These are phyloP conservation scores for Penicillium longicatenatum DNA, from an alignment of 495 filamentous ascomycete species.

Conservation along the genomic window DNA sequence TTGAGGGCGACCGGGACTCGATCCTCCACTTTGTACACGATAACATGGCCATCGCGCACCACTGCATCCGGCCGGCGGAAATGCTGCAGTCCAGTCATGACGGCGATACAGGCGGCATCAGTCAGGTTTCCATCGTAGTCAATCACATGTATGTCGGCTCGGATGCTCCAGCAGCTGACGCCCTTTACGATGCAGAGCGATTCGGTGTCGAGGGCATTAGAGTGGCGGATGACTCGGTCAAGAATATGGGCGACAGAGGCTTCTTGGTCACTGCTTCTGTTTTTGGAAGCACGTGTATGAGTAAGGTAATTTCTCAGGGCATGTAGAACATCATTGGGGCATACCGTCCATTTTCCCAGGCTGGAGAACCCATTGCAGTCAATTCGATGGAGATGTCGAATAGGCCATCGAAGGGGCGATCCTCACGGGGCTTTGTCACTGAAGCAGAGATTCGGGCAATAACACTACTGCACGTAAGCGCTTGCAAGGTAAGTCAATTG, in stretches of 20 bases:
- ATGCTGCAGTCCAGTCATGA: constrained; percentile 84
- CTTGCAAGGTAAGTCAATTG: not conserved
- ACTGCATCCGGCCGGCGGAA: constrained; percentile 86
- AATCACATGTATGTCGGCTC: constrained; percentile 86
- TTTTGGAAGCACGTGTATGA: not conserved
- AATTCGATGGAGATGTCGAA: constrained; percentile 91
- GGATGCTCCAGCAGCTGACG: constrained; percentile 84
- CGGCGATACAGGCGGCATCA: constrained; percentile 80
- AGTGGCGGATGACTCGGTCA: constrained; percentile 90
- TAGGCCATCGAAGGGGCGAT: constrained; percentile 91
- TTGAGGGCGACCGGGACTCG: constrained; percentile 85
- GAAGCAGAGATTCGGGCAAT: constrained; percentile 84
- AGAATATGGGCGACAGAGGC: constrained; percentile 81
- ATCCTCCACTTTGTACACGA: constrained; percentile 79
- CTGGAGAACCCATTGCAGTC: constrained; percentile 87
- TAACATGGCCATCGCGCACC: constrained; percentile 78
- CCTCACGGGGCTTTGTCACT: constrained; percentile 77
- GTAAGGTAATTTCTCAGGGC: constrained; percentile 2
- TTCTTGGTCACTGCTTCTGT: constrained; percentile 74
- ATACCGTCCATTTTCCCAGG: constrained; percentile 83
- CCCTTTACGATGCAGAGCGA: constrained; percentile 91
- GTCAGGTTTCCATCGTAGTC: constrained; percentile 87
- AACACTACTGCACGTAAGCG: constrained; percentile 54
- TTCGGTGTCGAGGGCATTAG: constrained; percentile 88
- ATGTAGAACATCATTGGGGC: constrained; percentile 13